phyloP scores from a whole-genome alignment of 345 rosid genomes.

The Boechera divaricarpa region DNA sequence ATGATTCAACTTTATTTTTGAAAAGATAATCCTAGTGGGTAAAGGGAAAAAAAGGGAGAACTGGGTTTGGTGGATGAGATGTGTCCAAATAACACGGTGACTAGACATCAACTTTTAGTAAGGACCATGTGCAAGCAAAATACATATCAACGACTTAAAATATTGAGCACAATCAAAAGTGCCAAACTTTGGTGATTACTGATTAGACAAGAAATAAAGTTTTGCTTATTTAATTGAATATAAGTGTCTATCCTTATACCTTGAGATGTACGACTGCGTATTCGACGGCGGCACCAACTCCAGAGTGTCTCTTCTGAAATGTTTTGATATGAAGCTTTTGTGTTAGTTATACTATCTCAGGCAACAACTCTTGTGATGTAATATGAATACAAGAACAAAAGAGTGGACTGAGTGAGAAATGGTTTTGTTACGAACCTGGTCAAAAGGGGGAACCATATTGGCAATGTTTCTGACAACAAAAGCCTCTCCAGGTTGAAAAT shows the following conservation, averaged over 20 bases:
- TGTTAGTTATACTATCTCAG: neutral
- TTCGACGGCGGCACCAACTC: slow-evolving; percentile 82
- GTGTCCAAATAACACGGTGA: slow-evolving; percentile 31
- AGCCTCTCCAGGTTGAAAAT: slow-evolving; percentile 94
- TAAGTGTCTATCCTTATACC: slow-evolving; percentile 51
- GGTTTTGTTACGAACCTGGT: slow-evolving; percentile 50
- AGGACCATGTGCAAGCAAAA: slow-evolving; percentile 30
- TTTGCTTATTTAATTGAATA: neutral
- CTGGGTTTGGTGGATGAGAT: slow-evolving; percentile 22
- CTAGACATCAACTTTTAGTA: slow-evolving; percentile 34
- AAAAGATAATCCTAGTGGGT: slow-evolving; percentile 25
- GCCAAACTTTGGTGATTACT: slow-evolving; percentile 12
- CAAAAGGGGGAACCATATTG: slow-evolving; percentile 87
- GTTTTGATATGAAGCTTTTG: neutral
- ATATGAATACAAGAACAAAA: neutral
- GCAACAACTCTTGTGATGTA: neutral
- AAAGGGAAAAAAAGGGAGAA: neutral
- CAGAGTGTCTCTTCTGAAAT: slow-evolving; percentile 45
- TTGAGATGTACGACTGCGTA: slow-evolving; percentile 96
- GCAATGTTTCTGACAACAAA: slow-evolving; percentile 90
- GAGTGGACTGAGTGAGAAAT: neutral
- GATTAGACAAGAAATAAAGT: slow-evolving; percentile 20
- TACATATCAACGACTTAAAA: slow-evolving; percentile 24
- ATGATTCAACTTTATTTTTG: neutral
- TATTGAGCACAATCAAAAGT: slow-evolving; percentile 8